These are phyloP conservation scores for Typha latifolia DNA, from an alignment of 176 grass and related monocot genomes.

Conservation along the genomic window DNA sequence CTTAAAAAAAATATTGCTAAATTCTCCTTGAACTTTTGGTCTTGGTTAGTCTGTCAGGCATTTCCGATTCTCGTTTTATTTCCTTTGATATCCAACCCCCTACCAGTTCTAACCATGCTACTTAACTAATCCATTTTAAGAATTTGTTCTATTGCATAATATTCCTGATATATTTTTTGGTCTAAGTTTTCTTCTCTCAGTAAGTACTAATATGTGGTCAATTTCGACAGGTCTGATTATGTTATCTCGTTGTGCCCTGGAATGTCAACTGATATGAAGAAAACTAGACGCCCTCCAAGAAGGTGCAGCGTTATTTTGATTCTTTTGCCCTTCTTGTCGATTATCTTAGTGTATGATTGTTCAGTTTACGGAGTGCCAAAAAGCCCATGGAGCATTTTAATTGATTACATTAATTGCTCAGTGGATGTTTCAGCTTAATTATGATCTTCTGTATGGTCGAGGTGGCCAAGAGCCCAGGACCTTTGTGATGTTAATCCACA, in stretches of 20 bases:
- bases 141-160: background rate
- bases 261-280: conserved; percentile 24
- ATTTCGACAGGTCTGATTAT: conserved; percentile 41
- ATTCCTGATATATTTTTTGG: background rate
- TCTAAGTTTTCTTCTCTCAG: background rate
- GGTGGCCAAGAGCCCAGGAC: background rate
- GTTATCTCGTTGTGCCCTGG: conserved; percentile 49
- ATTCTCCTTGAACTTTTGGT: too few species aligned
- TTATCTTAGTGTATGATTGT: background rate
- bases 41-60: too few species aligned
- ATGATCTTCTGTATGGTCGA: background rate
- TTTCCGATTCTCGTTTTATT: too few species aligned
- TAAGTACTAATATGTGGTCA: background rate
- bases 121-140: background rate
- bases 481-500: too few species aligned
- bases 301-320: conserved; percentile 29
- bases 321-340: background rate
- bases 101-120: background rate
- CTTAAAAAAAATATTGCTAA: too few species aligned
- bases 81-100: too few species aligned
- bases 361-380: background rate
- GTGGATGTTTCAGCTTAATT: background rate
- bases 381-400: background rate
- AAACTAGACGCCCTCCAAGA: conserved; percentile 27
- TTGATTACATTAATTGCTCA: background rate